phyloP scores from a whole-genome alignment of 805 yeast species.

The Zygosaccharomyces bailii region DNA sequence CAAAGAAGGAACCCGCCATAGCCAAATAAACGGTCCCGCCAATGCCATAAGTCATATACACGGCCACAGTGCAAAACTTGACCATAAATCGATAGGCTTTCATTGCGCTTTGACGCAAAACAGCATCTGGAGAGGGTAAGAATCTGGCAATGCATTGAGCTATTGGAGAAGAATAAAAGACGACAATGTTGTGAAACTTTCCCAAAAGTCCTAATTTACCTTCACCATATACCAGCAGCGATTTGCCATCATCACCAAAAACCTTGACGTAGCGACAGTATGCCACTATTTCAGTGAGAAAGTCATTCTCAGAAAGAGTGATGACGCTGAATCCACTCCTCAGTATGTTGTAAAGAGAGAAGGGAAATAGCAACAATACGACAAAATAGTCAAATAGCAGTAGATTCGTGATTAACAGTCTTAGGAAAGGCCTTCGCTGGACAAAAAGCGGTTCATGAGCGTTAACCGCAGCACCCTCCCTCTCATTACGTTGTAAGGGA shows the following conservation, averaged over 20 bases:
- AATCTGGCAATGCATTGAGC: slow-evolving; percentile 13
- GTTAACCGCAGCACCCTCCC: background rate
- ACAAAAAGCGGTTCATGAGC: slow-evolving; percentile 16
- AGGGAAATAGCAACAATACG: slow-evolving; percentile 31
- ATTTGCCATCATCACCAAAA: slow-evolving; percentile 31
- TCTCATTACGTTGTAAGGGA: slow-evolving; percentile 6
- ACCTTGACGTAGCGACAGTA: slow-evolving; percentile 26
- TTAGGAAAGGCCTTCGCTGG: slow-evolving; percentile 25
- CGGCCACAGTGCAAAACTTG: slow-evolving; percentile 21
- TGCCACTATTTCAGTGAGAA: slow-evolving; percentile 24
- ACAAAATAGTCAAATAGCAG: slow-evolving; percentile 31
- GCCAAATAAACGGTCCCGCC: slow-evolving; percentile 31
- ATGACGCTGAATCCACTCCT: slow-evolving; percentile 30
- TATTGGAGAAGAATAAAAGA: slow-evolving; percentile 28
- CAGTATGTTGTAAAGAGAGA: slow-evolving; percentile 32
- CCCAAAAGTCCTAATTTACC: slow-evolving; percentile 25
- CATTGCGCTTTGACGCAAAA: slow-evolving; percentile 7
- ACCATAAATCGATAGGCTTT: slow-evolving; percentile 19
- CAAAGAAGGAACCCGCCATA: slow-evolving; percentile 32
- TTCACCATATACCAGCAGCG: slow-evolving; percentile 17
- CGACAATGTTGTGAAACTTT: slow-evolving; percentile 34
- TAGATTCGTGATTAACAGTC: slow-evolving; percentile 26
- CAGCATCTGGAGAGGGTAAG: slow-evolving; percentile 5
- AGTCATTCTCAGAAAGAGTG: slow-evolving; percentile 31
- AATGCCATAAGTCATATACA: slow-evolving; percentile 30